These are phyloP conservation scores for Candida jianshihensis DNA, from an alignment of 805 yeast species.

Conservation along the genomic window DNA sequence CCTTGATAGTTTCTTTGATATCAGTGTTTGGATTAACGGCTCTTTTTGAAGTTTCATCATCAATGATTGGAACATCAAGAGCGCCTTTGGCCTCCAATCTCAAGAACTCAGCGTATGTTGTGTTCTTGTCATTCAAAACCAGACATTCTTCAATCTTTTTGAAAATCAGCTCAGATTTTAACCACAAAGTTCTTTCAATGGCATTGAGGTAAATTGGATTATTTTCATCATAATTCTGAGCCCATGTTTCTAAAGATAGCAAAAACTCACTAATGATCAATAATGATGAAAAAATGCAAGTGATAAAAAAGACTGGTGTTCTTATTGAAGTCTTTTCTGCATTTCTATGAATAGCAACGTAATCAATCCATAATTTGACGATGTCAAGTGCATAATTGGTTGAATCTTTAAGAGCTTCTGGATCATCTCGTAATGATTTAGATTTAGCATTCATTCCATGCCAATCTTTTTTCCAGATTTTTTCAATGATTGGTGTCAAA, in stretches of 20 bases:
- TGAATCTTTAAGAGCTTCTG: constrained; percentile 61
- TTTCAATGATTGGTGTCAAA: constrained; percentile 52
- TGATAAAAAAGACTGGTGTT: constrained; percentile 70
- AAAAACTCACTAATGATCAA: constrained; percentile 59
- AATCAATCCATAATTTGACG: constrained; percentile 64
- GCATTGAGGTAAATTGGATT: constrained; percentile 28
- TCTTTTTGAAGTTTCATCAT: constrained; percentile 43
- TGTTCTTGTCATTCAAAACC: constrained; percentile 43
- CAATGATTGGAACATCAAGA: constrained; percentile 41
- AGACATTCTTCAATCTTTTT: constrained; percentile 54
- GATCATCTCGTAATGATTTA: constrained; percentile 40
- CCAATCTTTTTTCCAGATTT: constrained; percentile 65
- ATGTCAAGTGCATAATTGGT: constrained; percentile 51
- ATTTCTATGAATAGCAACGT: constrained; percentile 57
- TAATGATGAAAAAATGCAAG: constrained; percentile 60
- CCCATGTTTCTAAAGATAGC: constrained; percentile 48
- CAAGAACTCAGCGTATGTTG: constrained; percentile 52
- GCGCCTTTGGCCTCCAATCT: constrained; percentile 55
- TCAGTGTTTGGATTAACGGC: constrained; percentile 40
- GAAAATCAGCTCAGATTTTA: constrained; percentile 52
- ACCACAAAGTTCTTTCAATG: constrained; percentile 57
- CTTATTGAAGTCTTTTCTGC: constrained; percentile 61
- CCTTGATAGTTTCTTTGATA: constrained; percentile 35
- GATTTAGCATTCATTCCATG: constrained; percentile 50
- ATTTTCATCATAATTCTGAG: constrained; percentile 27